These are phyloP conservation scores for Hemerocallis citrina DNA, from an alignment of 106 monocot genomes.

Conservation along the genomic window DNA sequence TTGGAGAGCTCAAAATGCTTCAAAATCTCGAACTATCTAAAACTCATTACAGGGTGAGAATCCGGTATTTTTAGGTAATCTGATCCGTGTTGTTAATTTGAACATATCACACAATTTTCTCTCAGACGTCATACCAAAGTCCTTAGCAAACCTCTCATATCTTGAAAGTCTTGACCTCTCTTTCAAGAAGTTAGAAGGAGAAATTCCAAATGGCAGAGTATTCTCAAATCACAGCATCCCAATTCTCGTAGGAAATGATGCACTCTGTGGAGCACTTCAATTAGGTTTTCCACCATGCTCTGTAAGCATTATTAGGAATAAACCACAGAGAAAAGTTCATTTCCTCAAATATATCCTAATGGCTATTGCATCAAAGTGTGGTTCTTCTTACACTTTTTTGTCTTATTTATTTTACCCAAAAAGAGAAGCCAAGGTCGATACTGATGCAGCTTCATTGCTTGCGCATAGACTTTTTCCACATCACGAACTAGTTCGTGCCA, in stretches of 20 bases:
- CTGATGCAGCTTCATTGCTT: not conserved
- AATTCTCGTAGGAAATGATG: not conserved
- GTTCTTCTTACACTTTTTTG: not conserved
- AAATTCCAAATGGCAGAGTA: not conserved
- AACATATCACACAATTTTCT: slow-evolving; percentile 10
- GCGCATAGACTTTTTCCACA: not conserved
- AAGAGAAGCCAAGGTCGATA: not conserved
- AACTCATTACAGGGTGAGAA: slow-evolving; percentile 8
- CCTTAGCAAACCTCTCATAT: slow-evolving; percentile 1
- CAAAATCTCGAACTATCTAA: not conserved
- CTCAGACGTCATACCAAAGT: slow-evolving; percentile 8
- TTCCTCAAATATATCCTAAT: slow-evolving; percentile 1
- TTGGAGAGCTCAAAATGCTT: slow-evolving; percentile 4
- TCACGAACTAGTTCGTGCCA: not conserved
- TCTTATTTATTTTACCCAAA: not conserved
- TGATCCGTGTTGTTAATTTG: slow-evolving; percentile 1
- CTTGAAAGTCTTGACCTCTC: not conserved
- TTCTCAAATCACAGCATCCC: not conserved
- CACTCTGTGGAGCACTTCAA: not conserved
- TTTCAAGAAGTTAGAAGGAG: not conserved
- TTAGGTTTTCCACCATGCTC: not conserved
- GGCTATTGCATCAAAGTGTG: not conserved
- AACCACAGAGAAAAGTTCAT: not conserved
- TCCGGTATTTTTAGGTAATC: slow-evolving; percentile 3
- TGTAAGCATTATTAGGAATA: not conserved